Evolutionary conservation across 1,139 yeast species (phyloP), one percentile per base, ranked within the genome.

Genomic region (Debaryomyces udenii): DNA sequence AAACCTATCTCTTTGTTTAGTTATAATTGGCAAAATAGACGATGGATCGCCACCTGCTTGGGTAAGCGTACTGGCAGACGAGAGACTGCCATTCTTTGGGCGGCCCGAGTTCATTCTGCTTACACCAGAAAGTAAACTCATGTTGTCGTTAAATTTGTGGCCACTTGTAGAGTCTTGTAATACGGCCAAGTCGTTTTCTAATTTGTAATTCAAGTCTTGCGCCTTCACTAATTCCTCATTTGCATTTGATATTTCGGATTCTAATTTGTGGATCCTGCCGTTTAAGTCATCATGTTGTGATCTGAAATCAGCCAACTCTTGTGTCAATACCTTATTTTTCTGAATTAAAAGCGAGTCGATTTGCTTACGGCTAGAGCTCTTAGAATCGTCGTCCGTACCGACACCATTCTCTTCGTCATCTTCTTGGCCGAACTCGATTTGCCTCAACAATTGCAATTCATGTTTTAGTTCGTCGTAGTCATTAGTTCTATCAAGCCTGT

Each of bases 1-100:
- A 70, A 91, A 90, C 48, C 98, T 72, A 61, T 93, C 98, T 61
- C 99, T 80, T 65, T 93, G 99, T 55, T 93, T 91, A 16, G 97
- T 90, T 24, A 93, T 81, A 39, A 93, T 89, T 0, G 96, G 96
- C 35, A 93, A 66, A 31, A 93, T 83, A 0, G 89, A 76, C 5
- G 70, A 58, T 39, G 65, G 73, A 10, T 56, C 52, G 10, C 39
- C 56, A 30, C 37, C 53, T 20, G 38, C 40, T 42, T 16, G 45
- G n/a, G 65, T 61, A n/a, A 48, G 41, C 1, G 68, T 70, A 4
- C 27, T 20, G 9, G 27, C 24, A 18, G 80, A 81, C 5, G 74
- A 70, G 29, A 78, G 72, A 64, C 57, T 51, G 3, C 61, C 61
- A 35, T 49, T 52, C 22, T 62, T 62, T 1, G 70, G 69, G 29